Evolutionary conservation across 768 basidiomycete species (phyloP).

Genomic region (Phaeotremella skinneri): DNA sequence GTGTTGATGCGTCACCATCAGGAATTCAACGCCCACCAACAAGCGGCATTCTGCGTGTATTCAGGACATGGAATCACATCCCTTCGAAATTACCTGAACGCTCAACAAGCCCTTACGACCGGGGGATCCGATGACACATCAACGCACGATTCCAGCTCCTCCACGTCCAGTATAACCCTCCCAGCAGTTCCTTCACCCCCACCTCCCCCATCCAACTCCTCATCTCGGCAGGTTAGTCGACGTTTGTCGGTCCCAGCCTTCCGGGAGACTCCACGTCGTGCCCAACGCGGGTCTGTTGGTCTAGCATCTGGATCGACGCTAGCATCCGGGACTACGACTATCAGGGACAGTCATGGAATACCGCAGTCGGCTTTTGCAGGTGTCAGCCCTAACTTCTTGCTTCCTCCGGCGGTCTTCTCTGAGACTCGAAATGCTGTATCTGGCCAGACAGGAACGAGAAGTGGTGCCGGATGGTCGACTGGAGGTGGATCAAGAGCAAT

Average conservation of each 20-base stretch:
- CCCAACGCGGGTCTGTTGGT: background rate
- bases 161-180: conserved; percentile 27
- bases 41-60: conserved; percentile 90
- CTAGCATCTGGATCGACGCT: background rate
- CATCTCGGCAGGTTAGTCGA: conserved; percentile 4
- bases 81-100: conserved; percentile 67
- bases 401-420: background rate
- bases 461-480: too few species aligned
- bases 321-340: too few species aligned
- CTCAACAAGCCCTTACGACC: conserved; percentile 19
- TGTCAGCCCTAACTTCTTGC: conserved; percentile 16
- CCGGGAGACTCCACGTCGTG: background rate
- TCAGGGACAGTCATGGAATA: conserved; percentile 6
- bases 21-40: conserved; percentile 90
- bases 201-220: conserved; percentile 1
- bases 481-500: too few species aligned
- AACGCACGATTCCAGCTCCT: conserved; percentile 31
- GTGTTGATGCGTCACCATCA: conserved; percentile 47
- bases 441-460: too few species aligned
- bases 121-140: conserved; percentile 22
- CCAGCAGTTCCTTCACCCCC: conserved; percentile 19
- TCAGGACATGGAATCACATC: conserved; percentile 85
- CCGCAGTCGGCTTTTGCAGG: conserved; percentile 14
- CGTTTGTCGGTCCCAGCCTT: conserved; percentile 12
- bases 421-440: background rate